phyloP scores from a whole-genome alignment of 176 grass and related monocot genomes.

The Avena sativa region DNA sequence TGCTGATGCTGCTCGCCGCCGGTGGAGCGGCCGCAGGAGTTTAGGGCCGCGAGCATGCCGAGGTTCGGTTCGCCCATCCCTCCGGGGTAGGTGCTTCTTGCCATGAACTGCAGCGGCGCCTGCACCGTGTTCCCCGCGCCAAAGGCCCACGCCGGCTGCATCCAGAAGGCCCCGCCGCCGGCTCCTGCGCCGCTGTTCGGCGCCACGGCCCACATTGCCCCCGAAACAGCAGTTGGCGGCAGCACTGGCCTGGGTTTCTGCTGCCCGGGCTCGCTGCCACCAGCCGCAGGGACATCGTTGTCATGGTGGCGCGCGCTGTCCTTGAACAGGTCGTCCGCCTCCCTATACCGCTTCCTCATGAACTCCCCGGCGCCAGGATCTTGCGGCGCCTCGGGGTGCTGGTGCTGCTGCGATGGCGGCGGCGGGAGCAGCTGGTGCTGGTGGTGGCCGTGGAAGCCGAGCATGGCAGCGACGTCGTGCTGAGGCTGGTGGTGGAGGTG shows the following conservation, averaged over 20 bases:
- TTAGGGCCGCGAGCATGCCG: slow-evolving; percentile 88
- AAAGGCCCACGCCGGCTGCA: slow-evolving; percentile 67
- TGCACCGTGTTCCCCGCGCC: slow-evolving; percentile 55
- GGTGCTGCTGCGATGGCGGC: slow-evolving; percentile 40
- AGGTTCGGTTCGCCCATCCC: slow-evolving; percentile 70
- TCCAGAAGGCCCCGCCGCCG: slow-evolving; percentile 55
- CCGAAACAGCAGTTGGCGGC: slow-evolving; percentile 31
- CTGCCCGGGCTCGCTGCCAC: slow-evolving; percentile 29
- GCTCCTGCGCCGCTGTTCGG: slow-evolving; percentile 57
- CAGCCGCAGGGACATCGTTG: not conserved
- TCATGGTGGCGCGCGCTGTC: slow-evolving; percentile 62
- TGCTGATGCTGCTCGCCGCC: slow-evolving; percentile 47
- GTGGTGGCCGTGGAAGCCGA: slow-evolving; percentile 61
- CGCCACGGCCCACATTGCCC: slow-evolving; percentile 87
- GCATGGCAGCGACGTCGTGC: slow-evolving; percentile 77
- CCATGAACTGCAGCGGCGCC: slow-evolving; percentile 74
- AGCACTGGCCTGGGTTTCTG: slow-evolving; percentile 47
- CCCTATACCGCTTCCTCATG: slow-evolving; percentile 88
- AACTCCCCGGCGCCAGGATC: slow-evolving; percentile 61
- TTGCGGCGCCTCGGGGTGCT: slow-evolving; percentile 44
- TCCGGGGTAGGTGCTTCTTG: slow-evolving; percentile 60
- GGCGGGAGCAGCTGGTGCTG: slow-evolving; percentile 51
- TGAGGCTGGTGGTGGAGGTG: slow-evolving; percentile 48
- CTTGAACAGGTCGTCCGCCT: slow-evolving; percentile 90
- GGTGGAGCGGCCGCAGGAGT: slow-evolving; percentile 52